Evolutionary conservation across 305 asterid genomes (phyloP), one percentile per base, ranked within the genome.

Genomic region (Fraxinus greggii): DNA sequence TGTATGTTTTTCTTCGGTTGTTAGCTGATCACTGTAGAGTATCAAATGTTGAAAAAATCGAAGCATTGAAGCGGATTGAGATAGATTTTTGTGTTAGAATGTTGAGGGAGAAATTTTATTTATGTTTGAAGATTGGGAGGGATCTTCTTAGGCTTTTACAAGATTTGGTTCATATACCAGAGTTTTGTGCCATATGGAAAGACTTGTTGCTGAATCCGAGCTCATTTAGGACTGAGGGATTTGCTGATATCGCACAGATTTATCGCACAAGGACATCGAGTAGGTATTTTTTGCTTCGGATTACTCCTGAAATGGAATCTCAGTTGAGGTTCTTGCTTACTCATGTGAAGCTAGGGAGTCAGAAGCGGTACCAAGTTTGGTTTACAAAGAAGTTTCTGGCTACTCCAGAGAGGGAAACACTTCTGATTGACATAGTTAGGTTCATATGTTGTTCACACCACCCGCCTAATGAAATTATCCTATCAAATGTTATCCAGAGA

Each of bases 81-180:
- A 87, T 86, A 85, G 89, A 79, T 5, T 92, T 90, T 72, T 95
- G 97, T 79, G 86, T 90, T 72, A 86, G 87, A 81, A 82, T 92
- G 90, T 72, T 95, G 75, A 91, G 93, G 79, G 92, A 92, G 82
- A 87, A 87, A 0, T 92, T 93, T 75, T 61, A 29, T 28, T 85
- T 93, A 89, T 95, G 97, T 89, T 82, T 91, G 83, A 92, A 81
- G 87, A 89, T 95, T 77, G 99, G 99, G 79, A 91, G 96, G 86
- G 99, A 95, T 88, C 91, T 95, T 80, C 69, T 95, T 54, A 88
- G 99, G 91, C 92, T 95, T 86, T 88, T 95, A 84, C 99, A 92
- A 54, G 98, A 95, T 88, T 88, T 95, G 94, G 89, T 86, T 86
- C 91, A 87, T 80, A 88, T 92, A 81, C 93, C 91, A 0, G 98